phyloP scores from a whole-genome alignment of 192 early-diverging fungal genomes.

The Thamnidium elegans region DNA sequence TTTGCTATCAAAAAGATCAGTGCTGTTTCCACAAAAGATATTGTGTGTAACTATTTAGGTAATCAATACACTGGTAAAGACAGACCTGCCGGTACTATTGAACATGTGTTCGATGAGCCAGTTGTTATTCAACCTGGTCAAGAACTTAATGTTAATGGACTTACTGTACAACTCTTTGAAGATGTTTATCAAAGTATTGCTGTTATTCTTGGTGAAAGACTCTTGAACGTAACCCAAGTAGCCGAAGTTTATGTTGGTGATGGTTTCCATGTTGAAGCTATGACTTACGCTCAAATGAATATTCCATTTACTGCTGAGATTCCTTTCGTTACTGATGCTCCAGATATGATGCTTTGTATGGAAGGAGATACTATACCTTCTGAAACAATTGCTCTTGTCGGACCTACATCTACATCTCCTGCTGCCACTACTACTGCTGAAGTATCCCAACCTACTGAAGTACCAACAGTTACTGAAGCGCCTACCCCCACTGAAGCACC shows the following conservation, averaged over 20 bases:
- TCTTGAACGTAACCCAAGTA: constrained; percentile 22
- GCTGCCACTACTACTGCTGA: background rate
- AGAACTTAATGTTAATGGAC: too few species aligned
- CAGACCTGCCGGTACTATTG: background rate
- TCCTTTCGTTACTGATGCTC: background rate
- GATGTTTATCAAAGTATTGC: background rate
- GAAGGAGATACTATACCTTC: background rate
- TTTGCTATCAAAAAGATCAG: constrained; percentile 5
- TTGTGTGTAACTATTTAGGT: background rate
- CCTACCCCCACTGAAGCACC: background rate
- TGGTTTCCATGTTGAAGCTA: constrained; percentile 12
- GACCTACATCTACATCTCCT: background rate
- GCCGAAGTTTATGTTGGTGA: constrained; percentile 18
- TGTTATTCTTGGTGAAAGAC: background rate
- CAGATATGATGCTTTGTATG: too few species aligned
- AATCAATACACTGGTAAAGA: background rate
- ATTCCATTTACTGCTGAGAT: constrained; percentile 2
- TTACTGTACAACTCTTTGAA: too few species aligned
- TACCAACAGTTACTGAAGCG: background rate
- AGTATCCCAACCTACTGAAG: too few species aligned
- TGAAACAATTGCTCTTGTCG: too few species aligned
- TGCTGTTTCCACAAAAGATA: background rate
- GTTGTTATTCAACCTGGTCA: constrained; percentile 10
- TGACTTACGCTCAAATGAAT: constrained; percentile 30
- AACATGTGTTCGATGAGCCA: background rate